phyloP scores from a whole-genome alignment of 2,329 filamentous ascomycete genomes.

The Sporothrix sp. region DNA sequence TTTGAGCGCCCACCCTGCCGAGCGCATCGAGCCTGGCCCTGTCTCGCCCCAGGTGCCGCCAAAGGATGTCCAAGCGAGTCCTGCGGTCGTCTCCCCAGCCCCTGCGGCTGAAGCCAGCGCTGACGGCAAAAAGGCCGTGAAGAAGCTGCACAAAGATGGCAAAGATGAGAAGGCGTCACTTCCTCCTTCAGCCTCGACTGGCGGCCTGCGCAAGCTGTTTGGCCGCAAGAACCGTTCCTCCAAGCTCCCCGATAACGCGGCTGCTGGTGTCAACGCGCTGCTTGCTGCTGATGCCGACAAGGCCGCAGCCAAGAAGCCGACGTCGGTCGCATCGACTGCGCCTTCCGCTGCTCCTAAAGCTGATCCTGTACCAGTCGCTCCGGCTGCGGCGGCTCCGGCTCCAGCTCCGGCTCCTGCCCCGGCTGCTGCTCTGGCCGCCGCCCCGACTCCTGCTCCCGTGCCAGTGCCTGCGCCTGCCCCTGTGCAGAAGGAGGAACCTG shows the following conservation, averaged over 20 bases:
- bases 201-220: conserved; percentile 57
- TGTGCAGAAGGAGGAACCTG: conserved; percentile 18
- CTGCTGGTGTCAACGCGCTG: conserved; percentile 41
- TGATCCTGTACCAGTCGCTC: conserved; percentile 12
- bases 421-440: conserved; percentile 20
- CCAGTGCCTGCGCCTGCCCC: conserved; percentile 14
- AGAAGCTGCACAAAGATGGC: conserved; percentile 47
- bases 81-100: conserved; percentile 32
- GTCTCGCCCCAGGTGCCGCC: conserved; percentile 28
- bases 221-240: conserved; percentile 51
- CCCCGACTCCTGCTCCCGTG: conserved; percentile 15
- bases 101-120: conserved; percentile 29
- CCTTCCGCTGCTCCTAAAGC: background rate
- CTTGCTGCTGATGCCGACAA: conserved; percentile 30
- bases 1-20: conserved; percentile 28
- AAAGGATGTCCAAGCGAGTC: conserved; percentile 27
- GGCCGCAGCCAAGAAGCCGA: background rate
- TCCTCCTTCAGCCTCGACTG: conserved; percentile 18
- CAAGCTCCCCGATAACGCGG: conserved; percentile 46
- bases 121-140: conserved; percentile 37
- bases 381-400: conserved; percentile 14
- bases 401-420: conserved; percentile 18
- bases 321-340: conserved; percentile 4
- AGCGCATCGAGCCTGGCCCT: background rate
- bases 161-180: conserved; percentile 24